These are phyloP conservation scores for Gentiana straminea DNA, from an alignment of 257 asterid species.

Conservation along the genomic window DNA sequence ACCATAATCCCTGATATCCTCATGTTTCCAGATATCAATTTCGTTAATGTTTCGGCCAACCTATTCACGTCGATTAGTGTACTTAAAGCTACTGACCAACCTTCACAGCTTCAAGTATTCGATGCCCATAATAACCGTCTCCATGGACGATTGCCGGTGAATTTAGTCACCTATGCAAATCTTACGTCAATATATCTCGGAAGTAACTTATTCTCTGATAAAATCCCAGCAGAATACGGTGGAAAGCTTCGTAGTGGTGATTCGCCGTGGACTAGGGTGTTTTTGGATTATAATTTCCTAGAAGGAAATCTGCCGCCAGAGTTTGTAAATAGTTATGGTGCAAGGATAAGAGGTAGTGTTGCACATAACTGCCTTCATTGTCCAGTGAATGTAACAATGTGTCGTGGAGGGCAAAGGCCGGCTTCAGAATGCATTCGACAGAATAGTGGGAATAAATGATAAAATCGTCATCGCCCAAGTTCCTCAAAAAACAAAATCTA, in stretches of 20 bases:
- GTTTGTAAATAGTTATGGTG: neutral
- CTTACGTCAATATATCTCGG: conserved; percentile 29
- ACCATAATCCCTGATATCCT: conserved; percentile 17
- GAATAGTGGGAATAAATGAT: neutral
- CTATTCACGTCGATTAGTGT: conserved; percentile 22
- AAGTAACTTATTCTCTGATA: conserved; percentile 29
- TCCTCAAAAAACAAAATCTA: too few species aligned
- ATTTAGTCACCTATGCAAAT: conserved; percentile 22
- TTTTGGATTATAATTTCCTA: conserved; percentile 28
- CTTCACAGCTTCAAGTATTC: conserved; percentile 17
- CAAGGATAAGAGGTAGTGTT: conserved; percentile 24
- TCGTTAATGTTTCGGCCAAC: conserved; percentile 24
- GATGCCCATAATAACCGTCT: conserved; percentile 26
- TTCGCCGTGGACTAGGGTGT: conserved; percentile 23
- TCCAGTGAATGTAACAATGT: conserved; percentile 12
- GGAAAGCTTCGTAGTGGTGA: conserved; percentile 2
- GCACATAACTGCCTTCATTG: conserved; percentile 39
- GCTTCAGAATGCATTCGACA: conserved; percentile 25
- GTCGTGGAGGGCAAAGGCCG: conserved; percentile 37
- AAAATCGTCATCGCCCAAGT: too few species aligned
- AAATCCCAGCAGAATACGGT: conserved; percentile 30
- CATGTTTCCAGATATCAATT: conserved; percentile 18
- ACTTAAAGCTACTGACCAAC: conserved; percentile 3
- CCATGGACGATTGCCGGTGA: conserved; percentile 26
- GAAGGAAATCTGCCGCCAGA: conserved; percentile 30